phyloP scores from a whole-genome alignment of 768 basidiomycete genomes.

The Artomyces pyxidatus region DNA sequence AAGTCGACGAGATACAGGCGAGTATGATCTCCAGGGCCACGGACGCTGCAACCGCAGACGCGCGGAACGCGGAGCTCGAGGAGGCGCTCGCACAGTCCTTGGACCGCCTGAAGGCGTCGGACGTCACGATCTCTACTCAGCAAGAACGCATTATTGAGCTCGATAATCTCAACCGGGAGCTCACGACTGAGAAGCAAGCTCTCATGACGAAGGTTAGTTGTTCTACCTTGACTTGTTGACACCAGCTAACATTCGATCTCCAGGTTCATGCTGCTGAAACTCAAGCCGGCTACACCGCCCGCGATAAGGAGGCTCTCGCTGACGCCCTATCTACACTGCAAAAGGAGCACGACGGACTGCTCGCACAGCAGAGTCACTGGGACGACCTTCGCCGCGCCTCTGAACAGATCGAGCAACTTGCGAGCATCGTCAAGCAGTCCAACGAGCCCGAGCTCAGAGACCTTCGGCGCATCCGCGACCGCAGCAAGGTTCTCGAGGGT shows the following conservation, averaged over 20 bases:
- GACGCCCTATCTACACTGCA: conserved; percentile 46
- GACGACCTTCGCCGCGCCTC: conserved; percentile 62
- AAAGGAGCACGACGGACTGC: conserved; percentile 50
- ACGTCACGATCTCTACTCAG: conserved; percentile 52
- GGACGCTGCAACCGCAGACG: conserved; percentile 40
- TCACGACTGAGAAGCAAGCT: conserved; percentile 44
- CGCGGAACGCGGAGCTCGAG: conserved; percentile 54
- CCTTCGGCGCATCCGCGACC: conserved; percentile 54
- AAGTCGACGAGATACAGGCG: conserved; percentile 48
- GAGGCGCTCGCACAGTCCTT: conserved; percentile 68
- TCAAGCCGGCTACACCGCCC: conserved; percentile 44
- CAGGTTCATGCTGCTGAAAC: conserved; percentile 58
- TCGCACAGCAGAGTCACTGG: conserved; percentile 67
- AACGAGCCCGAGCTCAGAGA: conserved; percentile 71
- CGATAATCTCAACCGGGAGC: conserved; percentile 52
- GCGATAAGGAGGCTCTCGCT: conserved; percentile 53
- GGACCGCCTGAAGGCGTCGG: conserved; percentile 63
- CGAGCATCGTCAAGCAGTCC: conserved; percentile 38
- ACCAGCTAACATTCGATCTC: conserved; percentile 32
- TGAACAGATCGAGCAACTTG: conserved; percentile 66
- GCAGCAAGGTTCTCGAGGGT: conserved; percentile 48
- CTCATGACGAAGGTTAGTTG: conserved; percentile 51
- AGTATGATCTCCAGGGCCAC: conserved; percentile 33
- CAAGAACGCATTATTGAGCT: conserved; percentile 54
- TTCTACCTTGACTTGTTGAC: background rate